Evolutionary conservation across 164 flowering plant species (phyloP), one percentile per base, ranked within the genome.

Genomic region (Vitis labrusca): DNA sequence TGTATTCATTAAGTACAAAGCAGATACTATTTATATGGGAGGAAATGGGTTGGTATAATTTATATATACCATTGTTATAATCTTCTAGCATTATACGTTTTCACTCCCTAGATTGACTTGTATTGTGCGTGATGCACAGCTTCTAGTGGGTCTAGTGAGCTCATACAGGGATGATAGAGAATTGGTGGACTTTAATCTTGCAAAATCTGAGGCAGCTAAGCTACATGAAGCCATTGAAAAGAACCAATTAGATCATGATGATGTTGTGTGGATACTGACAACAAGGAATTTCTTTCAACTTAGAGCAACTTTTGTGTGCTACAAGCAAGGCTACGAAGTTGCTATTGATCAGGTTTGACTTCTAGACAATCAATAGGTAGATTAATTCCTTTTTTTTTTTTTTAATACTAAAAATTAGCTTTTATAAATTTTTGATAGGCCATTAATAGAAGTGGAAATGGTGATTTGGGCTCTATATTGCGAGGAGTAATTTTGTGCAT

Each of bases 221-320:
- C 81, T 93, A 44, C 82, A 73, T 48, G 80, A 86, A 48, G 84
- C 88, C 60, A 84, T 93, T 50, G 53, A 78, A 71, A 73, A 49
- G 29, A 87, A 87, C 72, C 60, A 80, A 59, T 68, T 89, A 57
- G 90, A 85, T 51, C 62, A 80, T 50, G 88, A 87, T 63, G 60
- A 81, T 44, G 52, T 93, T 37, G 56, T 87, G 4, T 75, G 83
- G 82, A 81, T 91, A 59, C 85, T 91, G 8, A 64, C 83, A 69
- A 88, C 93, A 0, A 84, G 98, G 71, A 93, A 85, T 64, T 8
- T 68, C 52, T 77, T 61, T 73, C 98, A 89, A 82, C 92, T 93
- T 59, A 79, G 79, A 72, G 84, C 80, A 64, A 89, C 92, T 67
- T 89, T 91, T 64, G 73, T 77, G 32, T 65, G 71, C 60, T 93